Base-by-base conservation (phyloP, 352 stramenopile species). In the Aphanomyces stellatus region DNA sequence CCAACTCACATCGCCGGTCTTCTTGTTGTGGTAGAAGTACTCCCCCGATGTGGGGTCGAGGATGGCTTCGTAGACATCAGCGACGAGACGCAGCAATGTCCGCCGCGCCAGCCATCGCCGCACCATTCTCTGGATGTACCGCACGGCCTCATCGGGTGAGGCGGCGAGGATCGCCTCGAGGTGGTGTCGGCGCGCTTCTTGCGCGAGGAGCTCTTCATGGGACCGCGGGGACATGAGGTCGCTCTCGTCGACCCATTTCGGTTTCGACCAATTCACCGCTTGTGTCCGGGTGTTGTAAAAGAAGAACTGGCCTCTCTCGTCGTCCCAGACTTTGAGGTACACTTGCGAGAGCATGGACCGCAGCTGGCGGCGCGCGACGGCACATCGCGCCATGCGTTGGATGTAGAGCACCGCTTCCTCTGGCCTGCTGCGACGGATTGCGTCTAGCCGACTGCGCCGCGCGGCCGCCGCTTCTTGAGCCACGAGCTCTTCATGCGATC, bases 1-100 rank as follows among this genome's bases (percentile, higher is more conserved):
- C 85, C 85, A 93, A 34, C 76, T 76, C 19, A 79, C 80, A 42
- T 85, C 72, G 25, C 85, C 77, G 2, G 85, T 93, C 13, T 78
- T 75, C 2, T 80, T 93, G 72, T 90, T 93, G 74, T 91, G 78
- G 70, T 90, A 93, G 72, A 87, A 93, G 62, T 80, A 93, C 30
- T 65, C 34, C 3, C 75, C 68, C 48, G 75, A 65, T 0, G 73
- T 73, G 5, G 79, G 69, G 40, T 93, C 85, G 43, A 81, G 91
- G 49, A 91, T 84, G 42, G 80, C 72, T 70, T 88, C 80, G 59
- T 91, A 91, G 17, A 89, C 78, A 24, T 71, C 60, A 15, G 74
- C 72, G 51, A 73, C 83, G 31, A 88, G 71, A 49, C 66, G 28
- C 27, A 86, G 68, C 4, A 91, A 57, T 13, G 61, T 71, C 10